Evolutionary conservation across 2,329 filamentous ascomycete species (phyloP).

Genomic region (Chaetomiaceae sp.): DNA sequence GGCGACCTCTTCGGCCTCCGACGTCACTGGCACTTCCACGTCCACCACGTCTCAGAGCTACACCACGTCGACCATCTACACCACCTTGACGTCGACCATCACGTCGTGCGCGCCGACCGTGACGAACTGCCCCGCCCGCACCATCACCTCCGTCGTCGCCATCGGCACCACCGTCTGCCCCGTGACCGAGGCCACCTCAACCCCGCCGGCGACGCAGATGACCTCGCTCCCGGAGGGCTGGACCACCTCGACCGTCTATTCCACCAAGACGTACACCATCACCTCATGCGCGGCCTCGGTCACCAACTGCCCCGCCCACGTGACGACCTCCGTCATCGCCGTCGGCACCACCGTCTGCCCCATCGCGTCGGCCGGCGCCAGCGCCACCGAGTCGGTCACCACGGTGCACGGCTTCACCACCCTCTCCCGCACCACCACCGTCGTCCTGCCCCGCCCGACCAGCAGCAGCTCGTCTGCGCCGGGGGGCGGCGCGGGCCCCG

Average conservation of each 20-base stretch:
- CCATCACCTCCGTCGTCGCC: conserved; percentile 26
- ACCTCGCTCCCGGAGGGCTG: conserved; percentile 5
- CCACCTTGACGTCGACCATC: conserved; percentile 26
- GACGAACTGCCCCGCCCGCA: conserved; percentile 25
- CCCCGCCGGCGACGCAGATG: not conserved
- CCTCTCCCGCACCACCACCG: conserved; percentile 3
- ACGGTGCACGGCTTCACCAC: conserved; percentile 7
- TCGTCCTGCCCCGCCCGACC: conserved; percentile 6
- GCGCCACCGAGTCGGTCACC: not conserved
- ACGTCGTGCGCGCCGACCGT: conserved; percentile 25
- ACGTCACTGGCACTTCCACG: conserved; percentile 1
- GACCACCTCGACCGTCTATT: conserved; percentile 21
- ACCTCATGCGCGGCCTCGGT: conserved; percentile 24
- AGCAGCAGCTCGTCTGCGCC: not conserved
- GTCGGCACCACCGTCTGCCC: conserved; percentile 19
- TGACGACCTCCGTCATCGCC: conserved; percentile 14
- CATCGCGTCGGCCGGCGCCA: conserved; percentile 1
- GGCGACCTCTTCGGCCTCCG: conserved; percentile 2
- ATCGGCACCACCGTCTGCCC: conserved; percentile 37
- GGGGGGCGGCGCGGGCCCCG: too few species aligned
- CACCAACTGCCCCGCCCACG: conserved; percentile 18
- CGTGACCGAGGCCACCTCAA: conserved; percentile 22
- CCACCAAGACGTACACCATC: conserved; percentile 25
- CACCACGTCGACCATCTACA: conserved; percentile 22
- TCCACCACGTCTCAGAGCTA: conserved; percentile 2